These are phyloP conservation scores for Nicotiana rustica DNA, from an alignment of 305 asterid genomes.

Conservation along the genomic window DNA sequence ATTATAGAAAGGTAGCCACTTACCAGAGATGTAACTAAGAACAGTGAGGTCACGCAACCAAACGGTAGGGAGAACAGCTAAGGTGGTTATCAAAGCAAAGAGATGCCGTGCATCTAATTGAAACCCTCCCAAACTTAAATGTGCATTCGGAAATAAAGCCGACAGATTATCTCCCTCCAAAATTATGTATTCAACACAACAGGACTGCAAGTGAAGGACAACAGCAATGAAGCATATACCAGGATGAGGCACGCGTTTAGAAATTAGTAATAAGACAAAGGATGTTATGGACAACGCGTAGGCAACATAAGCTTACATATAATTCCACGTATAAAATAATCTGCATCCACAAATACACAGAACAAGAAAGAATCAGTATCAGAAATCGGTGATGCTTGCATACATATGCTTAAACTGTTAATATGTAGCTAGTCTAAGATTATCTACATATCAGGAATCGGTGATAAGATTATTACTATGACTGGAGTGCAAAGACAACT, in stretches of 20 bases:
- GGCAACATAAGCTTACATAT: conserved; percentile 71
- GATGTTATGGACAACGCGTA: background rate
- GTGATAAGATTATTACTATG: background rate
- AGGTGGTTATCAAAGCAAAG: conserved; percentile 69
- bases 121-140: conserved; percentile 63
- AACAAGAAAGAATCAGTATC: conserved; percentile 37
- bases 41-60: conserved; percentile 73
- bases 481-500: background rate
- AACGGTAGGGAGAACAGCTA: conserved; percentile 91
- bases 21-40: conserved; percentile 96
- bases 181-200: conserved; percentile 88
- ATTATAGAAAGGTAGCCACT: conserved; percentile 34
- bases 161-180: conserved; percentile 90
- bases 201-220: conserved; percentile 63
- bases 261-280: background rate
- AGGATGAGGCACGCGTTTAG: conserved; percentile 8
- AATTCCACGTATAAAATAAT: conserved; percentile 80
- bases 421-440: background rate
- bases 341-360: conserved; percentile 59
- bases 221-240: conserved; percentile 22
- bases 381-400: conserved; percentile 30
- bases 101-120: conserved; percentile 65
- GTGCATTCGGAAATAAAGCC: conserved; percentile 83
- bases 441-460: background rate
- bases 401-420: conserved; percentile 12